Percentiles rank a stretch among this genome's conserved stretches.
These are phyloP conservation scores for Trichoderma sp. DNA, from an alignment of 2,329 filamentous ascomycete species.

Conservation along the genomic window DNA sequence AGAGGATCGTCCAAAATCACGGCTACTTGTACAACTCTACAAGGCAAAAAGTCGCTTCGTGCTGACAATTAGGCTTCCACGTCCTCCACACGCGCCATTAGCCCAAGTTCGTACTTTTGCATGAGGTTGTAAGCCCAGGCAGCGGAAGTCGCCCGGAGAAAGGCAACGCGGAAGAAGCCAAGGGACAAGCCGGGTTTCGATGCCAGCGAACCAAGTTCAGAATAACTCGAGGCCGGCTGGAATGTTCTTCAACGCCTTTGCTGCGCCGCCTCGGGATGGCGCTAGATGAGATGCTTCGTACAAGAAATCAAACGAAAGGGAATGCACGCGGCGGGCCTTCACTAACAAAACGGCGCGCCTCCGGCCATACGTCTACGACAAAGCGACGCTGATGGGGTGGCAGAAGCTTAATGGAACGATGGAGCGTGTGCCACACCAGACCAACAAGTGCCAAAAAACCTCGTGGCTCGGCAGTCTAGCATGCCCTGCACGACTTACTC, in stretches of 20 bases:
- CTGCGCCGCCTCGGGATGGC: not conserved
- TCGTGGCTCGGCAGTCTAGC: constrained; percentile 21
- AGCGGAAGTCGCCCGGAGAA: not conserved
- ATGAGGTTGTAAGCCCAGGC: not conserved
- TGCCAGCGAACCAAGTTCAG: not conserved
- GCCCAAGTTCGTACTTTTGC: not conserved
- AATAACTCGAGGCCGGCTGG: not conserved
- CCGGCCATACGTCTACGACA: constrained; percentile 12
- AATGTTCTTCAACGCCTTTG: constrained; percentile 4
- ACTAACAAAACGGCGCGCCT: constrained; percentile 15
- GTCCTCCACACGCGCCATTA: not conserved
- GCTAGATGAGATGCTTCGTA: not conserved
- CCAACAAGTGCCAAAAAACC: constrained; percentile 15
- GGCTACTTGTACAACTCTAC: not conserved
- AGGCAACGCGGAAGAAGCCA: not conserved
- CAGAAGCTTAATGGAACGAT: constrained; percentile 19
- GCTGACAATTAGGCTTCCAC: not conserved
- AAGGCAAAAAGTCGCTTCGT: not conserved
- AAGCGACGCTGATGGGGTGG: constrained; percentile 15
- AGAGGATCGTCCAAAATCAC: constrained; percentile 6
- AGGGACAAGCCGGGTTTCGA: not conserved
- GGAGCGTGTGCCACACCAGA: constrained; percentile 16
- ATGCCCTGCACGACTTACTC: constrained; percentile 19
- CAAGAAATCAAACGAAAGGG: not conserved
- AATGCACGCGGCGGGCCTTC: not conserved